Conservation (phyloP, 306 rosid species). For the Acacia confusa region DNA sequence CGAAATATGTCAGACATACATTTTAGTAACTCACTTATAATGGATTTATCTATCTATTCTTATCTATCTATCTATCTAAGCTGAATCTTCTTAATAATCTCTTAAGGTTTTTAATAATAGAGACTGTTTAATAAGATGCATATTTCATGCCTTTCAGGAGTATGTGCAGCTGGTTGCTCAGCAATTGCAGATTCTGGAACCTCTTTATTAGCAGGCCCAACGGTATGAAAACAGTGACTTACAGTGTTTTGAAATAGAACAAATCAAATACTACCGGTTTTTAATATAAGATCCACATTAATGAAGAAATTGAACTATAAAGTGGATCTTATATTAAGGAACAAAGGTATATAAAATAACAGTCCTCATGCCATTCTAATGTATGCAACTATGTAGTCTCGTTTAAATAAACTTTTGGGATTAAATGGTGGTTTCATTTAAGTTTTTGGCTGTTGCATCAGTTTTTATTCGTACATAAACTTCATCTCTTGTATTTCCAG, state of each 20-base stretch:
- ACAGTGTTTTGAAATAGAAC: background rate
- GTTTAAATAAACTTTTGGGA: background rate
- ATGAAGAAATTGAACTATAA: no score
- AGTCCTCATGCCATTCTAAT: background rate
- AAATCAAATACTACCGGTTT: background rate
- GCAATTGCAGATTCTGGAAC: constrained; percentile 50
- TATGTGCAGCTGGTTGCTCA: constrained; percentile 36
- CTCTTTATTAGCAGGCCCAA: constrained; percentile 41
- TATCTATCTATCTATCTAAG: background rate
- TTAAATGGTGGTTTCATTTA: background rate
- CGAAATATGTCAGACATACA: background rate
- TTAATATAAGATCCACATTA: no score
- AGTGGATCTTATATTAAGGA: no score
- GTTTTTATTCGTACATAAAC: background rate
- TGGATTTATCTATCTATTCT: background rate
- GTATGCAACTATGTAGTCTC: background rate
- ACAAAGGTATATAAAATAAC: background rate
- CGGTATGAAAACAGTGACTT: constrained; percentile 30
- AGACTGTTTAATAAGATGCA: background rate
- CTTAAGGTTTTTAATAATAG: background rate
- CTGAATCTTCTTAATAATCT: background rate
- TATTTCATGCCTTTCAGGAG: constrained; percentile 26
- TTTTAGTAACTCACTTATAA: background rate
- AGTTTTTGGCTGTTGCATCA: background rate
- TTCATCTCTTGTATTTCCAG: constrained; percentile 9